Conservation (phyloP, 192 early-diverging fungal species). For the Umbelopsis ramanniana region DNA sequence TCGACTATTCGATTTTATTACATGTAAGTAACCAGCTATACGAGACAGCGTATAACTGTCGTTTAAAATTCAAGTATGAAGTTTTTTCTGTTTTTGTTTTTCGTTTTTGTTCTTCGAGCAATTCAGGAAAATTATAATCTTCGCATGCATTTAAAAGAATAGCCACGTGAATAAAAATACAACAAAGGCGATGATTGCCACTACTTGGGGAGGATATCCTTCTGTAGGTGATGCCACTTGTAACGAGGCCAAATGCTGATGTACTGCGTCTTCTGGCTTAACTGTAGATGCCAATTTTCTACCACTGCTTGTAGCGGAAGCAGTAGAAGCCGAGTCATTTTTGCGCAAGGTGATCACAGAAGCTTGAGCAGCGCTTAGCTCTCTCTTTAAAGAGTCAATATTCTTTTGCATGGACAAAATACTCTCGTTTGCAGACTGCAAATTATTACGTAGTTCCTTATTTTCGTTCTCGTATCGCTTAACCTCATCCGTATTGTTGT, state of each 20-base stretch:
- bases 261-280: conserved; percentile 35
- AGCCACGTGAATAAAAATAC: conserved; percentile 68
- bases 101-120: not conserved
- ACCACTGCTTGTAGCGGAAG: not conserved
- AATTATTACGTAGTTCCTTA: not conserved
- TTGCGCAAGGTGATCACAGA: conserved; percentile 17
- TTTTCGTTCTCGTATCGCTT: not conserved
- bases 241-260: conserved; percentile 36
- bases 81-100: not conserved
- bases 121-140: not conserved
- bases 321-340: conserved; percentile 9
- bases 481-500: not conserved
- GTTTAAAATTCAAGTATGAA: not conserved
- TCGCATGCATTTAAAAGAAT: conserved; percentile 63
- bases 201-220: conserved; percentile 65
- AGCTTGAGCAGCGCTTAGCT: conserved; percentile 20
- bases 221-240: conserved; percentile 51
- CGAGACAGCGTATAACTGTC: not conserved
- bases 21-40: no score
- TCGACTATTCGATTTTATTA: no score
- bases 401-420: conserved; percentile 20
- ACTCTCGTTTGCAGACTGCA: conserved; percentile 12
- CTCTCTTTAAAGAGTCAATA: conserved; percentile 15
- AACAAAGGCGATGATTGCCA: conserved; percentile 58
- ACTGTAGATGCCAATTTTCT: conserved; percentile 27